A percentile compares a stretch with the other conserved stretches of the same genome.
phyloP scores from a whole-genome alignment of 2,329 filamentous ascomycete genomes.

The Fusarium acutatum region DNA sequence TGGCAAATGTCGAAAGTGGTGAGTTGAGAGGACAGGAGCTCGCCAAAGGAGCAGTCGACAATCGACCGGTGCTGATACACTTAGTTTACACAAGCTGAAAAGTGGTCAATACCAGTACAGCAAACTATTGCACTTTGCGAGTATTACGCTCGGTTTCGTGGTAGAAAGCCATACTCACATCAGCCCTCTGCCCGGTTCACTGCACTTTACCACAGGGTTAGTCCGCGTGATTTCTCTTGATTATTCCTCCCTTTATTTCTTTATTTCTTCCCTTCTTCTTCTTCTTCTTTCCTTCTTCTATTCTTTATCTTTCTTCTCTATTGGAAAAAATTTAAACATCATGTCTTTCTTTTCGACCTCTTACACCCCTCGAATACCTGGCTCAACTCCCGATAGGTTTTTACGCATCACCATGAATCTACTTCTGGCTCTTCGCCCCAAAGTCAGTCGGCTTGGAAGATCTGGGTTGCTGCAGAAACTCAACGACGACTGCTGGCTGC shows the following conservation, averaged over 20 bases:
- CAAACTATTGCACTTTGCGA: slow-evolving; percentile 65
- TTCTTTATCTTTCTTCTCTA: slow-evolving; percentile 41
- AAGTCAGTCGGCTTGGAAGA: slow-evolving; percentile 54
- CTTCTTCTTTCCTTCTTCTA: not conserved
- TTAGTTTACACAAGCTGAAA: slow-evolving; percentile 51
- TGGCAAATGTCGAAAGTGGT: slow-evolving; percentile 60
- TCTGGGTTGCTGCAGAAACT: slow-evolving; percentile 63
- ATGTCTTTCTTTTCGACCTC: slow-evolving; percentile 40
- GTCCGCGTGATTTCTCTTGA: slow-evolving; percentile 44
- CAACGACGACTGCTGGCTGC: slow-evolving; percentile 62
- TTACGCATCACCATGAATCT: slow-evolving; percentile 45
- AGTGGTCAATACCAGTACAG: slow-evolving; percentile 60
- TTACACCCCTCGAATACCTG: slow-evolving; percentile 7
- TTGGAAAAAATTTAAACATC: slow-evolving; percentile 38
- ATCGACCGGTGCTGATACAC: slow-evolving; percentile 28
- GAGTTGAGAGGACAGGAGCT: slow-evolving; percentile 44
- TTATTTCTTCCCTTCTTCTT: not conserved
- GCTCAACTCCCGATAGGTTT: slow-evolving; percentile 52
- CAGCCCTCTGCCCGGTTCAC: slow-evolving; percentile 60
- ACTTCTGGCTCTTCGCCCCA: slow-evolving; percentile 29
- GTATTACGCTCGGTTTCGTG: slow-evolving; percentile 63
- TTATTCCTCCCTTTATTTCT: not conserved
- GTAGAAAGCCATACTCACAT: slow-evolving; percentile 56
- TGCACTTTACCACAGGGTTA: slow-evolving; percentile 63
- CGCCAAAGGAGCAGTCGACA: not conserved